A percentile compares a stretch with the other conserved stretches of the same genome.
Conservation (phyloP, 345 rosid species). For the Salix arbutifolia region DNA sequence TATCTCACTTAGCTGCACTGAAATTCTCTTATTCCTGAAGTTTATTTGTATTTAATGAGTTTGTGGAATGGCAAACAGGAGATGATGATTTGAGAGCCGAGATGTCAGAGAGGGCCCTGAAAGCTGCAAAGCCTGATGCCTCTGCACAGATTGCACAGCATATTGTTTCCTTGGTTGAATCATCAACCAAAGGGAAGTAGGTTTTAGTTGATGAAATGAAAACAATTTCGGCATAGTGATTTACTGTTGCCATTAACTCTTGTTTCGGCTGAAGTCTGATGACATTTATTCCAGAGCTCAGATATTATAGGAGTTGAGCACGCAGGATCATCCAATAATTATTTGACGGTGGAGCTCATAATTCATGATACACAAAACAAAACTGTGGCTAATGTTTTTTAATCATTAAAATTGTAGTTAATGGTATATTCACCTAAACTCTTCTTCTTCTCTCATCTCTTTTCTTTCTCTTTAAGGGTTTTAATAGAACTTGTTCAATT, state of each 20-base stretch:
- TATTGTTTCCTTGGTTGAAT: slow-evolving; percentile 46
- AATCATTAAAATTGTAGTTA: no score
- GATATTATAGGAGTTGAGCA: not conserved
- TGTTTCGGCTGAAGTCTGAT: not conserved
- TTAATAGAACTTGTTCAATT: no score
- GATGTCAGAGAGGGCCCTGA: slow-evolving; percentile 66
- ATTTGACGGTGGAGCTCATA: no score
- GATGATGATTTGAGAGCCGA: slow-evolving; percentile 49
- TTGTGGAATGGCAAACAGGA: slow-evolving; percentile 33
- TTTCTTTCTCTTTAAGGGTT: no score
- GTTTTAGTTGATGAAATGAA: not conserved
- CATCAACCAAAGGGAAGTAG: slow-evolving; percentile 12
- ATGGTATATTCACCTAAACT: no score
- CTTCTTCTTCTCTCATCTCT: no score
- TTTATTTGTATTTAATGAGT: not conserved
- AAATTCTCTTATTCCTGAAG: not conserved
- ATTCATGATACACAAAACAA: no score
- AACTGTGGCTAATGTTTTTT: no score
- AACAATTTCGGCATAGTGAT: not conserved
- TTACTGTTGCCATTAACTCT: not conserved
- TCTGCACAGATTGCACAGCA: slow-evolving; percentile 52
- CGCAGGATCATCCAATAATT: not conserved
- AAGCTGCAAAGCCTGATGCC: slow-evolving; percentile 70
- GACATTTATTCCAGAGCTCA: not conserved
- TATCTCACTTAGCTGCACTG: not conserved